phyloP scores from a whole-genome alignment of 345 rosid genomes.

The Jatropha curcas region DNA sequence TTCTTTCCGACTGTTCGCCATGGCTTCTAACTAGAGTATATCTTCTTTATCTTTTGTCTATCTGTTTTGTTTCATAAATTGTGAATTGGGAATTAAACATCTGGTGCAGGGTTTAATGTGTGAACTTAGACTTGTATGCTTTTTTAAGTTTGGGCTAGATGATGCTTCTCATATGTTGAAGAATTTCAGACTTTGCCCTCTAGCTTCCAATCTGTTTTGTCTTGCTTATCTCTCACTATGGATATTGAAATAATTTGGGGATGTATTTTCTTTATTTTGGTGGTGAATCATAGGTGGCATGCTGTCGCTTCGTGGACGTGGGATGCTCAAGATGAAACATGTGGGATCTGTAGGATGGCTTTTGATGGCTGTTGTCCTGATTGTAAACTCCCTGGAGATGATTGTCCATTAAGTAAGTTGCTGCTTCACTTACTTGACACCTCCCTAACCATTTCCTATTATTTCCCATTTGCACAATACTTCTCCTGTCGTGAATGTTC shows the following conservation, averaged over 20 bases:
- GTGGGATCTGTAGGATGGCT: constrained; percentile 97
- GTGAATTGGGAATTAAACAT: background rate
- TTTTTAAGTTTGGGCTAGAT: background rate
- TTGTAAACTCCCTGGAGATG: constrained; percentile 90
- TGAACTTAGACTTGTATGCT: background rate
- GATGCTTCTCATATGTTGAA: background rate
- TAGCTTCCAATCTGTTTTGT: background rate
- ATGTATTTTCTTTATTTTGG: background rate
- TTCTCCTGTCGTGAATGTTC: background rate
- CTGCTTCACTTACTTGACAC: background rate
- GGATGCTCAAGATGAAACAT: constrained; percentile 96
- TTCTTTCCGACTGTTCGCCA: background rate
- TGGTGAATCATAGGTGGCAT: constrained; percentile 62
- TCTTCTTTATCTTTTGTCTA: background rate
- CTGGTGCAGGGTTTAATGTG: background rate
- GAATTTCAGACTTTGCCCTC: background rate
- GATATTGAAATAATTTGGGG: background rate
- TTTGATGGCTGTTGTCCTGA: constrained; percentile 96
- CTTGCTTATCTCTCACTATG: background rate
- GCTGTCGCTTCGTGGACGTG: constrained; percentile 96
- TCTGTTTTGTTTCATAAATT: background rate
- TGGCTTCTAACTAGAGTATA: constrained; percentile 24
- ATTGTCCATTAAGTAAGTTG: constrained; percentile 78
- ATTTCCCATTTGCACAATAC: background rate
- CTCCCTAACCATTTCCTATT: background rate